Percentiles rank a stretch among this genome's conserved stretches.
Conservation (phyloP, 2,329 filamentous ascomycete genomes). For the Diaporthe citrichinensis region DNA sequence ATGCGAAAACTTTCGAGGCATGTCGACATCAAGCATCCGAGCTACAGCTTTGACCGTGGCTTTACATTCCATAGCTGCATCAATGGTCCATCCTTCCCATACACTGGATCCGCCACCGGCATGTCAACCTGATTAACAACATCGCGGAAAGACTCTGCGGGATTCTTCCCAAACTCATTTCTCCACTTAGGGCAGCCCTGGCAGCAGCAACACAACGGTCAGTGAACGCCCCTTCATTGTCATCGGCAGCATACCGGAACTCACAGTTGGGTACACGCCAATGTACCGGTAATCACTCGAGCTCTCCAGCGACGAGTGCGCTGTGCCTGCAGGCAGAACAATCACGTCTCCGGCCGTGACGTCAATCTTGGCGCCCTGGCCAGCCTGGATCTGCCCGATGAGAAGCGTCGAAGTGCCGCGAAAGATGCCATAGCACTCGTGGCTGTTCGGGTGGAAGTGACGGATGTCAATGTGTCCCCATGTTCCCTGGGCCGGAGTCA, state of each 20-base stretch:
- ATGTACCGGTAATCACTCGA: neutral
- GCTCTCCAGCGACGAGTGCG: neutral
- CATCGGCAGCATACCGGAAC: neutral
- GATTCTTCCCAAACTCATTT: neutral
- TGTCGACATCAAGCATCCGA: no score
- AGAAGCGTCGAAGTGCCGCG: neutral
- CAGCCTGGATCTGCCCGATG: neutral
- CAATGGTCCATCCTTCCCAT: neutral
- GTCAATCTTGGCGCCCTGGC: no score
- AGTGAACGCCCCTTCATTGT: no score
- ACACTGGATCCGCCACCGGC: neutral
- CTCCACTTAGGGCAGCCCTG: neutral
- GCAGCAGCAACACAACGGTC: no score
- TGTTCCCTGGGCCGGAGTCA: conserved; percentile 52
- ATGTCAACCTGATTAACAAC: neutral
- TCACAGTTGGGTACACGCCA: conserved; percentile 12
- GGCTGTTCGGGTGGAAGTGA: conserved; percentile 30
- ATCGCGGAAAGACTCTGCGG: neutral
- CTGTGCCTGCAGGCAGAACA: conserved; percentile 11
- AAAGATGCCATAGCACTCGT: conserved; percentile 29
- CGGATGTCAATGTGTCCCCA: conserved; percentile 31
- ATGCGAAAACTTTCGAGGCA: no score
- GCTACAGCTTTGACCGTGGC: no score
- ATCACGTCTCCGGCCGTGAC: neutral
- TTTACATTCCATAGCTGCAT: no score